phyloP scores from a whole-genome alignment of 1,284 basidiomycete genomes.

The Ganoderma multipileum region DNA sequence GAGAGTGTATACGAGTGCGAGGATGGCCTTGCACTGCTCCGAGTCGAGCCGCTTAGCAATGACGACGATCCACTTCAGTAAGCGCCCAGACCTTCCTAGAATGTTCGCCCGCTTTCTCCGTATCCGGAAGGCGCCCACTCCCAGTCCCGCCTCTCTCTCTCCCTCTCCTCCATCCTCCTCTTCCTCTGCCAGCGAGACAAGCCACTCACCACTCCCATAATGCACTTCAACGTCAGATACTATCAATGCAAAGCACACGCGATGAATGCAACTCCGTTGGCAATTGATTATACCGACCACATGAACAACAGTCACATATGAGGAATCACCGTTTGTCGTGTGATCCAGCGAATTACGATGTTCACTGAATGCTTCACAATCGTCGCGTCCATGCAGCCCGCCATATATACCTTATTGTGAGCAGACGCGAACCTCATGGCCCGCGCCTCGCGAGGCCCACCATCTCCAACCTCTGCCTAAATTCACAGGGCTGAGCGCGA shows the following conservation, averaged over 20 bases:
- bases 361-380: neutral
- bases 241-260: neutral
- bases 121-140: constrained; percentile 9
- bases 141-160: constrained; percentile 7
- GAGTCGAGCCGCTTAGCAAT: neutral
- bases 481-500: too few relatives aligned
- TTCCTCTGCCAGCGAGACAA: neutral
- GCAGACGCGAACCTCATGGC: constrained; percentile 1
- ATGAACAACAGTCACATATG: neutral
- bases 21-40: neutral
- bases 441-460: neutral
- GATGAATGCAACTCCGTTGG: neutral
- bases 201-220: neutral
- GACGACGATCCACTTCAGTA: constrained; percentile 11
- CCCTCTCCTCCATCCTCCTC: neutral
- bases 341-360: neutral
- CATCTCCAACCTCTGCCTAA: neutral
- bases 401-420: neutral
- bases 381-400: neutral
- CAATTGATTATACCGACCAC: neutral
- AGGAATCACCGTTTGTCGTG: neutral
- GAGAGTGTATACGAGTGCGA: neutral
- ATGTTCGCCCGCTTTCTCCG: constrained; percentile 22
- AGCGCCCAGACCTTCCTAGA: constrained; percentile 23
- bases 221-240: neutral